Conservation (phyloP, 345 rosid genomes). For the Eucalyptus pauciflora region DNA sequence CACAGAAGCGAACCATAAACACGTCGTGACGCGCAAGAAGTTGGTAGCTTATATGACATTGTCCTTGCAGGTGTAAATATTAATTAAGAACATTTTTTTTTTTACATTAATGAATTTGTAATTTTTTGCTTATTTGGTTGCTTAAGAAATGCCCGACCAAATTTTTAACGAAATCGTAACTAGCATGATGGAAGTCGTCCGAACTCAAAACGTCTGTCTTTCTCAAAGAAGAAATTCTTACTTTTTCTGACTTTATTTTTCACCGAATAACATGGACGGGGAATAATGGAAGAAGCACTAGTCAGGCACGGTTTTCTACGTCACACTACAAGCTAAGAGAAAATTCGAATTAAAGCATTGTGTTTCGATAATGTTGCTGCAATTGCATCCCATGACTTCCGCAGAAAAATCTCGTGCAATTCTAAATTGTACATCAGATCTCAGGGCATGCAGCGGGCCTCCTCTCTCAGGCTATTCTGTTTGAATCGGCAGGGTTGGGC, state of each 20-base stretch:
- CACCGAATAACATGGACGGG: no score
- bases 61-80: not conserved
- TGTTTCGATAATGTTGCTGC: no score
- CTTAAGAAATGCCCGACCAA: not conserved
- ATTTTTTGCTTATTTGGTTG: not conserved
- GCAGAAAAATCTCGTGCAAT: not conserved
- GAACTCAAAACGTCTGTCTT: not conserved
- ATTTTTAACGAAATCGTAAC: not conserved
- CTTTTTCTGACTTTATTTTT: no score
- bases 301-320: no score
- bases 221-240: not conserved
- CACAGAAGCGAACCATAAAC: not conserved
- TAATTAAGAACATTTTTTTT: not conserved
- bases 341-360: no score
- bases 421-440: no score
- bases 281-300: no score
- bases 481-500: no score
- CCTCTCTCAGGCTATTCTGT: no score
- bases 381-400: not conserved
- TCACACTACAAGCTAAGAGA: no score
- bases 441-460: no score
- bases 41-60: not conserved
- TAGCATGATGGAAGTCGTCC: not conserved
- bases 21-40: rapidly evolving
- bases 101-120: no score